These are phyloP conservation scores for Termitomyces titanicus DNA, from an alignment of 768 basidiomycete species.

Conservation along the genomic window DNA sequence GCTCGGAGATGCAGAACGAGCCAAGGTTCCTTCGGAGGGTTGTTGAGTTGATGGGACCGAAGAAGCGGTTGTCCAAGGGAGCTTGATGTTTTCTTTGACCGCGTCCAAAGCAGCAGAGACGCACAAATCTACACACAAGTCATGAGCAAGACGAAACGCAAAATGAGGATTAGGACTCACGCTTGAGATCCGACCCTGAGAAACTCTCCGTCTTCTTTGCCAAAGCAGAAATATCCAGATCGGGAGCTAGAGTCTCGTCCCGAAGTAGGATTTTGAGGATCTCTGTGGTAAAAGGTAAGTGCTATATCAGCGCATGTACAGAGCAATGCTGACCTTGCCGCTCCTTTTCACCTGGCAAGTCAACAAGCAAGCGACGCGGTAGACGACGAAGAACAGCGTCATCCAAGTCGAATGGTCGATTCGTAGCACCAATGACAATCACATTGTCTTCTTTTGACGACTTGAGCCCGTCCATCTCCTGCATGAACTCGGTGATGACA, in stretches of 20 bases:
- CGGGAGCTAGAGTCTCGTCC: constrained; percentile 68
- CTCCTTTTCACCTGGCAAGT: constrained; percentile 84
- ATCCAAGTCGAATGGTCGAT: constrained; percentile 86
- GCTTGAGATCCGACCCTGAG: constrained; percentile 94
- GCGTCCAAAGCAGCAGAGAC: constrained; percentile 91
- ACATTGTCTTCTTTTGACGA: constrained; percentile 76
- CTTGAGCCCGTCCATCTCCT: constrained; percentile 93
- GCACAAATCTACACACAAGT: constrained; percentile 64
- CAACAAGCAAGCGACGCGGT: constrained; percentile 82
- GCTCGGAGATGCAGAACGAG: neutral
- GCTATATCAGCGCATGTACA: neutral
- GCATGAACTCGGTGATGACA: constrained; percentile 91
- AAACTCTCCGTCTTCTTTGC: constrained; percentile 79
- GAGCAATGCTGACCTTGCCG: constrained; percentile 60
- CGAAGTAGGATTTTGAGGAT: constrained; percentile 85
- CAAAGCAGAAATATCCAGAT: constrained; percentile 57
- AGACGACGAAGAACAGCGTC: constrained; percentile 89
- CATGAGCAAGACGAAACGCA: constrained; percentile 6
- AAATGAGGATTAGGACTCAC: constrained; percentile 45
- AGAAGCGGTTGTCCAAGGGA: constrained; percentile 65
- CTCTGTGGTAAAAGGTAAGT: constrained; percentile 41
- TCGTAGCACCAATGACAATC: constrained; percentile 92
- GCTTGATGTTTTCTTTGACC: constrained; percentile 76
- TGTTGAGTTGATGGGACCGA: neutral
- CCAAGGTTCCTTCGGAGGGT: neutral